Conservation (phyloP, 179 eudicot genomes). For the Amaranthus tricolor region DNA sequence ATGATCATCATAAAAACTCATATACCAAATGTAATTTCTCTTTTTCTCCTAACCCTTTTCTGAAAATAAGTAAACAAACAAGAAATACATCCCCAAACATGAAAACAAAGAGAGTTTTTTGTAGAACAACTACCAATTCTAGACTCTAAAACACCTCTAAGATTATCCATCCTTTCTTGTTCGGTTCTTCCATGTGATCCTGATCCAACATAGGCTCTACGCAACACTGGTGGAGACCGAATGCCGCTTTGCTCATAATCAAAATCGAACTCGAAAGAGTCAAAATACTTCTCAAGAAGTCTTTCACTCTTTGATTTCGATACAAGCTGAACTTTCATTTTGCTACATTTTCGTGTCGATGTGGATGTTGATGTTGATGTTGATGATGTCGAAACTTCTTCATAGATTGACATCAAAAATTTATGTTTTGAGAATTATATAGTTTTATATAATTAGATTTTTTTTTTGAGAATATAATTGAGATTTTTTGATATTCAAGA, state of each 20-base stretch:
- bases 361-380: slow-evolving; percentile 16
- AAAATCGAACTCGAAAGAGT: slow-evolving; percentile 56
- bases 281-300: slow-evolving; percentile 53
- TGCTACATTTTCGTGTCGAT: slow-evolving; percentile 17
- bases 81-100: slow-evolving; percentile 30
- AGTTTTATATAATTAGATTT: background rate
- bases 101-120: slow-evolving; percentile 27
- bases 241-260: slow-evolving; percentile 54
- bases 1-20: background rate
- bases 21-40: slow-evolving; percentile 27
- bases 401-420: slow-evolving; percentile 2
- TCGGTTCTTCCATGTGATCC: slow-evolving; percentile 25
- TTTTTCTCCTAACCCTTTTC: slow-evolving; percentile 30
- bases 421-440: background rate
- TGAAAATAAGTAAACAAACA: slow-evolving; percentile 27
- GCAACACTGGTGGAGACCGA: slow-evolving; percentile 65
- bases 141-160: slow-evolving; percentile 21
- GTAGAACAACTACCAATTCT: slow-evolving; percentile 15
- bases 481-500: slow-evolving; percentile 22
- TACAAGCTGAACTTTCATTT: slow-evolving; percentile 42
- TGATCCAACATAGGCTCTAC: slow-evolving; percentile 28
- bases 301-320: slow-evolving; percentile 52
- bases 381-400: slow-evolving; percentile 8
- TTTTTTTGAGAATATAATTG: slow-evolving; percentile 2
- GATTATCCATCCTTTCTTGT: slow-evolving; percentile 23